Evolutionary conservation across 306 rosid species (phyloP), one percentile per base, ranked within the genome.

Genomic region (Prosopis cineraria): DNA sequence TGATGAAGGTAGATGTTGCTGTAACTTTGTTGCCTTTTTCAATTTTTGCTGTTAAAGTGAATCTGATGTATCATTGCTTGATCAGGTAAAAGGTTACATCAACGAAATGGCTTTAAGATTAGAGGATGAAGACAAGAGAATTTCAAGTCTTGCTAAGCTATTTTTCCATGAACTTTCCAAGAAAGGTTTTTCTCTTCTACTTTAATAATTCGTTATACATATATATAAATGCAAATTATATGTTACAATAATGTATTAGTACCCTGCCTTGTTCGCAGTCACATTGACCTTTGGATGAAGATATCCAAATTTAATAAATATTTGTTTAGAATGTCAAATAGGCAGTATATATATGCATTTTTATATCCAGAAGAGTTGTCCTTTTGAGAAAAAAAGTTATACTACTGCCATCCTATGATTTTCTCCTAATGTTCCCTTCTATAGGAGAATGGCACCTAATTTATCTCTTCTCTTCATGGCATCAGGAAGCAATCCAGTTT

Each of bases 61-160:
- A 70, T 66, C 86, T 84, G 70, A 89, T 79, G 62, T 78, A 65
- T 25, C 47, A 22, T 70, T 79, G 71, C 64, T 75, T 81, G 58
- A 81, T 78, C 83, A 94, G 98, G 97, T 92, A 52, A 94, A 94
- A 86, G 98, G 98, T 73, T 85, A 94, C 83, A 94, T 94, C 70
- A 88, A 94, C 65, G 98, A 88, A 87, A 90, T 94, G 97, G 93
- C 97, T 30, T 72, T 92, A 56, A 84, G 97, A 79, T 82, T 94
- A 78, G 97, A 94, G 87, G 98, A 94, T 47, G 93, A 89, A 66
- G 97, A 90, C 68, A 97, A 89, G 70, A 85, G 97, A 78, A 94
- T 94, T 85, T 90, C 97, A 83, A 94, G 76, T 85, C 90, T 94
- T 62, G 97, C 98, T 27, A 94, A 88, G 86, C 86, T 94, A 3